Conservation (phyloP, 331 rosid genomes). For the Spiraea crenata region DNA sequence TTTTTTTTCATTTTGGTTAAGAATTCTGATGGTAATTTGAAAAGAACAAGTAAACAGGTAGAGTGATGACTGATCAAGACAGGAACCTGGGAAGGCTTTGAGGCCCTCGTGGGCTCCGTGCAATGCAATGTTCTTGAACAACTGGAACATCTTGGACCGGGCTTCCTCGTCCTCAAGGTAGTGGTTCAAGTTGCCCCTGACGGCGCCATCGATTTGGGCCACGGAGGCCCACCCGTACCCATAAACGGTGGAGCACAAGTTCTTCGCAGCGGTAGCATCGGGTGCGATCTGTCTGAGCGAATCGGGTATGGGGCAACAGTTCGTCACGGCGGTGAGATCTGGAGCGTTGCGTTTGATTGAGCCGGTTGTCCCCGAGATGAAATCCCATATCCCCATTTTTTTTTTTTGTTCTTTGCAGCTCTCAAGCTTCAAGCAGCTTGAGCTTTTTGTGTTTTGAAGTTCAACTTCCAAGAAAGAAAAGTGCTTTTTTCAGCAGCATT, state of each 20-base stretch:
- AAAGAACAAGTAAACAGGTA: not conserved
- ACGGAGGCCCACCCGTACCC: slow-evolving; percentile 4
- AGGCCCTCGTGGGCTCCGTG: not conserved
- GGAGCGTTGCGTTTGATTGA: slow-evolving; percentile 11
- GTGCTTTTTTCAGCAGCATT: too few species aligned
- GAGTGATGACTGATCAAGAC: not conserved
- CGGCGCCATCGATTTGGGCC: slow-evolving; percentile 4
- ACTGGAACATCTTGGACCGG: not conserved
- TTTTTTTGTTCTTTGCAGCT: not conserved
- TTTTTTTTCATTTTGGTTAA: too few species aligned
- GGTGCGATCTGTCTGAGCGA: slow-evolving; percentile 6
- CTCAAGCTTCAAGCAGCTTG: too few species aligned
- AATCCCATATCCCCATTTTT: slow-evolving; percentile 13
- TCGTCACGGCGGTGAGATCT: not conserved
- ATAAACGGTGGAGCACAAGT: not conserved
- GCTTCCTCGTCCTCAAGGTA: not conserved
- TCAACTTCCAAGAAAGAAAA: too few species aligned
- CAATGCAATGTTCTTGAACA: not conserved
- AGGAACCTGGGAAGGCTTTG: slow-evolving; percentile 13
- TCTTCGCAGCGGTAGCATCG: slow-evolving; percentile 11
- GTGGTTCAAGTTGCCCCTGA: not conserved
- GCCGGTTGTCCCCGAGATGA: not conserved
- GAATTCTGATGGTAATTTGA: too few species aligned
- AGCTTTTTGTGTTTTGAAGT: too few species aligned
- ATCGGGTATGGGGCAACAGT: not conserved